Base-by-base conservation (phyloP, 306 rosid species). In the Citrullus amarus region DNA sequence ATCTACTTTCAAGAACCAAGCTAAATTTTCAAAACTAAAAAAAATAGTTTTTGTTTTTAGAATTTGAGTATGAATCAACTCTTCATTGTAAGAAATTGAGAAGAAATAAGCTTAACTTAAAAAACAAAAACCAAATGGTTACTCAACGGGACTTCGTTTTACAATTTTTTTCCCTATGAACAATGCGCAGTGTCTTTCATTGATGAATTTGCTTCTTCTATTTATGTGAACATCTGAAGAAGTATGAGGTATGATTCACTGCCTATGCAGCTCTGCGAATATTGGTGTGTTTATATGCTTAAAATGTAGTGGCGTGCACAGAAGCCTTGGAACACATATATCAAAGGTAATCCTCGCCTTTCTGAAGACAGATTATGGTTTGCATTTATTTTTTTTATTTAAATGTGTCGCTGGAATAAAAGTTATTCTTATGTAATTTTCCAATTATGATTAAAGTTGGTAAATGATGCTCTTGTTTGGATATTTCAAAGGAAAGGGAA, bases 281-380 rank as follows among this genome's bases (percentile, higher is more conserved):
- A 91, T 96, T 22, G 99, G 99, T 76, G 99, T 96, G 78, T 92
- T 96, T 85, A 70, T 96, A 82, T 96, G 99, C 89, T 85, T 96
- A 88, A 91, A 96, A 83, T 96, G 99, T 78, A 92, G 98, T 65
- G 98, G 98, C 34, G 90, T 88, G 82, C 99, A 96, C 86, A 88
- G 98, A 85, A 88, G 97, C 87, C 99, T 96, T 78, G 99, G 98
- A 55, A 82, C 97, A 51, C 98, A 96, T 80, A 83, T 96, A 85
- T 96, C 99, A 66, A 96, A 92, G 98, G 99, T 96, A 83, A 80
- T 43, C 1, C 46, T 59, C 78, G 60, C 58, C 28, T 55, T 63
- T 28, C 41, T 11, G n/a, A n/a, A 12, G 30, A 34, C 22, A 17
- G 76, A 74, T 50, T 72, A 12, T 5, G 56, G 25, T 7, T 25